Evolutionary conservation across 1,139 yeast genomes (phyloP).

Genomic region (Lodderomyces oxycetoniae): DNA sequence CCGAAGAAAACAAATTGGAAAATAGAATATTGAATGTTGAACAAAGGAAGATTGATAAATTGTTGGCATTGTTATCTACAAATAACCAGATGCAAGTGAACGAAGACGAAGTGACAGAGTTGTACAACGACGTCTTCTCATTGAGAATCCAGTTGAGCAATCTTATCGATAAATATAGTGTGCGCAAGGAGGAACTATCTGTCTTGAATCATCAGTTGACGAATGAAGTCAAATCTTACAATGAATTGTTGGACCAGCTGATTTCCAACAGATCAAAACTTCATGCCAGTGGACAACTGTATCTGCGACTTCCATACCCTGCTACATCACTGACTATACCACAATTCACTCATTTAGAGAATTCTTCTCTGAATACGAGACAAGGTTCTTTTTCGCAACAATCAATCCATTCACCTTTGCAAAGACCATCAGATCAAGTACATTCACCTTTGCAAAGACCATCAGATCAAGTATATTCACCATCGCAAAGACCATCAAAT

Average conservation of each 20-base stretch:
- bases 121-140: conserved; percentile 68
- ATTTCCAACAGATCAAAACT: conserved; percentile 23
- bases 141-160: conserved; percentile 70
- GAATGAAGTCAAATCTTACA: conserved; percentile 63
- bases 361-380: no score
- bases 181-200: conserved; percentile 68
- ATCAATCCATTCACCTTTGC: no score
- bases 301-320: conserved; percentile 12
- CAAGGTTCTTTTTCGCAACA: no score
- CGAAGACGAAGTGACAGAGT: conserved; percentile 45
- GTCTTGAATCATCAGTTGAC: conserved; percentile 67
- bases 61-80: conserved; percentile 55
- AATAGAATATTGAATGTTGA: conserved; percentile 25
- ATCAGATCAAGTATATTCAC: no score
- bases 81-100: conserved; percentile 18
- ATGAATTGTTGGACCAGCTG: conserved; percentile 58
- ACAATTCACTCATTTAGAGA: conserved; percentile 1
- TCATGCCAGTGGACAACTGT: conserved; percentile 7
- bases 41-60: conserved; percentile 54
- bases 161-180: conserved; percentile 69
- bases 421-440: no score
- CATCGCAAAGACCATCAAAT: no score
- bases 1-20: conserved; percentile 30
- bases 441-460: no score
- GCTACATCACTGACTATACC: conserved; percentile 4